Evolutionary conservation across 2,329 filamentous ascomycete genomes (phyloP), one percentile per base, ranked within the genome.

Genomic region (Apiospora arundinis): DNA sequence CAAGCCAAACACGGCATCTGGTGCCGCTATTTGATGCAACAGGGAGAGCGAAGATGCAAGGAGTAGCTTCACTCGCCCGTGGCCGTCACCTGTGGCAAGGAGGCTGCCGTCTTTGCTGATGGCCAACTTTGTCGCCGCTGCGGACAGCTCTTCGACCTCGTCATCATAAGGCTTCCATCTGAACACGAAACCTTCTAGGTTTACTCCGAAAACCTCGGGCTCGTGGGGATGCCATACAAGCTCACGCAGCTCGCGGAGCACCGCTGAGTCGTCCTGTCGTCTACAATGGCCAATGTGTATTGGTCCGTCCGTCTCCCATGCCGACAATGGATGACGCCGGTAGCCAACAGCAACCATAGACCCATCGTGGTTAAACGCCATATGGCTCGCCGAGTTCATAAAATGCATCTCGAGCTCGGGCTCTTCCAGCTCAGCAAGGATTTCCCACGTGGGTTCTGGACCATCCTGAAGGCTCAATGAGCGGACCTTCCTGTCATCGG

Each of bases 161-260:
- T 75, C 76, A 6, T 78, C 76, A 32, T 80, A 76, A 8, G 79
- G 78, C 66, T 77, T 70, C 81, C 80, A 83, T 73, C 80, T 82
- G 72, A 83, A 84, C 65, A 32, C 32, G 32, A 32, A 81, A 82
- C 8, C 80, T 32, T 32, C 32, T 32, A 32, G 32, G 32, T 32
- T 32, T 32, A 32, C 32, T 32, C 32, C 32, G 32, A 32, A 32
- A 6, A 32, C 32, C 32, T 32, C 32, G 32, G 32, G 32, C 32
- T 32, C 32, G 32, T 32, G 32, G 3, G 32, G 32, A 32, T 32
- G 32, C 32, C 32, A 32, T 32, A 6, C 32, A 32, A 32, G 32
- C 6, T 32, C 32, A 32, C 32, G 32, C 32, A 32, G 32, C 32
- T 32, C 32, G 32, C 32, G 32, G 32, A 32, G 32, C 32, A 32